Evolutionary conservation across 768 basidiomycete species (phyloP), one percentile per base, ranked within the genome.

Genomic region (Phylloporus rhodoxanthus): DNA sequence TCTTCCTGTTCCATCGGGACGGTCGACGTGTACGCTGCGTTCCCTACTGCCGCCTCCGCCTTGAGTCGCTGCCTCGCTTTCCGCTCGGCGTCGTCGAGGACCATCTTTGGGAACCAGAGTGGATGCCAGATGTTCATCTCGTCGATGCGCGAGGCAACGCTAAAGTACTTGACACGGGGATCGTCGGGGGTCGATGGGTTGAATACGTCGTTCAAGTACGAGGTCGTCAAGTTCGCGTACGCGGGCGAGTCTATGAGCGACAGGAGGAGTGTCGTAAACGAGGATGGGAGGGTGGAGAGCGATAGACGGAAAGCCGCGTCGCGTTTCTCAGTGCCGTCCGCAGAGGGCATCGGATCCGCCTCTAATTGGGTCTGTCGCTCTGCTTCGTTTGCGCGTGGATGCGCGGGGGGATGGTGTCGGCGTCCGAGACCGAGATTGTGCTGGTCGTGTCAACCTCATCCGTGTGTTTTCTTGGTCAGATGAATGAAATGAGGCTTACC

Each of bases 161-260:
- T 91, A 66, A 85, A 96, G 72, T 99, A 99, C 60, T 87, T 90
- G 48, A 98, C 91, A 34, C 72, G 71, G 1, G 85, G 82, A 55
- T 84, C 80, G 57, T 94, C 73, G 0, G 91, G 92, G 0, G 85
- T 91, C 21, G 70, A 68, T 2, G 82, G 95, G 73, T 87, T 97
- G 75, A 95, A 95, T 0, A 81, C 72, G 33, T 80, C 72, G 52
- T 81, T 84, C 33, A 96, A 76, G 64, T 86, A 98, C 4, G 77
- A 66, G 2, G 94, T 85, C 5, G 91, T 95, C 43, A 99, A 77
- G 63, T 96, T 95, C 7, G 88, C 84, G 67, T 98, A 99, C 0
- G 96, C 96, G 1, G 96, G 96, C 0, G 93, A 93, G 72, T 99
- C 96, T 56, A 98, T 79, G 47, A 94, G 70, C 40, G 87, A 85